Evolutionary conservation across 2,329 filamentous ascomycete species (phyloP), one percentile per base, ranked within the genome.

Genomic region (Gliomastix tumulicola): DNA sequence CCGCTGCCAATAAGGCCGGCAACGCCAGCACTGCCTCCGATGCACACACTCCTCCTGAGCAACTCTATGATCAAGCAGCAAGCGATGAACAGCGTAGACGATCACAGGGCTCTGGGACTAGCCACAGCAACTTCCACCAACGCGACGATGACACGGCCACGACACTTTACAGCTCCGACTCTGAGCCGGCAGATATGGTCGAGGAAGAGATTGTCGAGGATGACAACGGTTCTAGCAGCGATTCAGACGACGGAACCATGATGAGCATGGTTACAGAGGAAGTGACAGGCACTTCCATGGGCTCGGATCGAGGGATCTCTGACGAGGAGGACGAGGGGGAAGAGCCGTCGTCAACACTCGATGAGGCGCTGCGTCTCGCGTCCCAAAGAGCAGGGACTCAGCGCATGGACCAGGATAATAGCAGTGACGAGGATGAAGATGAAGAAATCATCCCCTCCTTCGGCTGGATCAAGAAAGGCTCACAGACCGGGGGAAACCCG

Each of bases 241-340:
- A 69, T 8, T 82, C 86, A 30, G 81, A 82, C 34, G 83, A 86
- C 45, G 83, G 79, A 21, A 89, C 85, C 1, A 82, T 86, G 57
- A 87, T 89, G 79, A 90, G 82, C 23, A 66, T 94, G 31, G 86
- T 90, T 41, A 69, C 85, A 15, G 85, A 92, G 39, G 84, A 89
- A 47, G 74, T 82, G 43, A 88, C 83, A 3, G 76, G 77, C 21
- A 80, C 76, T 19, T 84, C 83, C 13, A 63, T 77, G 31, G 74
- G 69, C 31, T 84, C 83, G 9, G 67, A 70, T 3, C 72, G 74
- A 25, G 68, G 61, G 34, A 69, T 68, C 20, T 84, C 80, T 4
- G 58, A 54, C 36, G 70, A 64, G 20, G 79, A 74, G 11, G 76
- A 75, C 19, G 36, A 42, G 21, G 39, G 32, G 11, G 86, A 84